phyloP scores from a whole-genome alignment of 805 yeast species.

The Saccharomycopsis javanensis region DNA sequence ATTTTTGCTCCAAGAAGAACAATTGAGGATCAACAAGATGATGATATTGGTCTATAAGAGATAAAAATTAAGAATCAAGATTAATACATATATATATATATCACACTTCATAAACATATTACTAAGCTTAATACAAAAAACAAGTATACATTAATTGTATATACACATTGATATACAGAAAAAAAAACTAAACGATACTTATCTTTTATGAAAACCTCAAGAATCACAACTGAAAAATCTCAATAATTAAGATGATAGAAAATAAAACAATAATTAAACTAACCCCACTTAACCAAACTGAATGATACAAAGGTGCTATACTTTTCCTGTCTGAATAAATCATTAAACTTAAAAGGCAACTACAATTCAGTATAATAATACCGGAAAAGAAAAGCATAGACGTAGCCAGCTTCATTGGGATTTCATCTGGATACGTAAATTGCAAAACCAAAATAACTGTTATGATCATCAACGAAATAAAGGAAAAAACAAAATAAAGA shows the following conservation, averaged over 20 bases:
- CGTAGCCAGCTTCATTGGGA: background rate
- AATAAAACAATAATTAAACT: background rate
- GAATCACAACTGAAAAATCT: background rate
- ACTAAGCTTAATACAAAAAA: no score
- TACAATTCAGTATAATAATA: background rate
- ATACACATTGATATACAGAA: no score
- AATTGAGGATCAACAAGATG: no score
- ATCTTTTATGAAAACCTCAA: no score
- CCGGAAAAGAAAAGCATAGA: background rate
- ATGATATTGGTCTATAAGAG: no score
- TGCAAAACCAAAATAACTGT: background rate
- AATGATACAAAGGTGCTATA: background rate
- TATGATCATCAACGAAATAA: slow-evolving; percentile 12
- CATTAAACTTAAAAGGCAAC: background rate
- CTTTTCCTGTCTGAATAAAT: background rate
- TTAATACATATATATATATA: background rate
- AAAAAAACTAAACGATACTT: no score
- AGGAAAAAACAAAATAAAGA: slow-evolving; percentile 14
- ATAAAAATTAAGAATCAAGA: no score
- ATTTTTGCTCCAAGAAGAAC: background rate
- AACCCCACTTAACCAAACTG: background rate
- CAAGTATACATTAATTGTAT: no score
- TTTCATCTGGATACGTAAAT: background rate
- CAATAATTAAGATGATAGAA: background rate
- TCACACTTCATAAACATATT: no score